A percentile compares a stretch with the other conserved stretches of the same genome.
phyloP scores from a whole-genome alignment of 2,329 filamentous ascomycete species.

The Aschersonia sp. region DNA sequence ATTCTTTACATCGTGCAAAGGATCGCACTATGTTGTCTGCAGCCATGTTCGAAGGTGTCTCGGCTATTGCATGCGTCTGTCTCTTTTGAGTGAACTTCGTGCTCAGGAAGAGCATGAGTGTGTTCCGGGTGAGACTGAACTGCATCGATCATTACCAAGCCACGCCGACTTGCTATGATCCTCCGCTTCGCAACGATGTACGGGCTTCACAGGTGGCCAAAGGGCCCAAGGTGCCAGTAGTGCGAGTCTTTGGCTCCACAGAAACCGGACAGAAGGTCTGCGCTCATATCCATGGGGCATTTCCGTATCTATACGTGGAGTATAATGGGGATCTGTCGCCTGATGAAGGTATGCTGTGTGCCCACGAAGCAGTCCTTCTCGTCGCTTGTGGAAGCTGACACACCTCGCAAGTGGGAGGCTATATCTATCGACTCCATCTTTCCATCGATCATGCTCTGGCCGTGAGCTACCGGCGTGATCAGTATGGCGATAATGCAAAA shows the following conservation, averaged over 20 bases:
- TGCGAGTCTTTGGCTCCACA: constrained; percentile 83
- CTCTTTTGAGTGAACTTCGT: neutral
- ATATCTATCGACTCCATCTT: constrained; percentile 63
- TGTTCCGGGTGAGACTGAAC: constrained; percentile 83
- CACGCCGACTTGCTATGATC: constrained; percentile 65
- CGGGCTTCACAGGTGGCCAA: constrained; percentile 42
- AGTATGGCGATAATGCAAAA: constrained; percentile 46
- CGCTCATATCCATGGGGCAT: constrained; percentile 86
- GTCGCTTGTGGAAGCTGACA: constrained; percentile 4
- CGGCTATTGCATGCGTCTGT: no score
- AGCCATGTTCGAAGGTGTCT: no score
- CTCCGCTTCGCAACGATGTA: constrained; percentile 54
- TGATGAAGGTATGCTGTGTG: constrained; percentile 44
- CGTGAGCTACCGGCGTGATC: constrained; percentile 67
- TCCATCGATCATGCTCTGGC: constrained; percentile 87
- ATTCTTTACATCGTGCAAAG: no score
- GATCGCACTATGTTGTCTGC: no score
- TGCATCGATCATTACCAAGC: constrained; percentile 93
- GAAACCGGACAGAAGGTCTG: constrained; percentile 94
- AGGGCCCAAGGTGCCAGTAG: constrained; percentile 64
- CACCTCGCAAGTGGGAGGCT: constrained; percentile 45
- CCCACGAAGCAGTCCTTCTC: neutral
- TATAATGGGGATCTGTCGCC: constrained; percentile 56
- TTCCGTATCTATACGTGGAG: constrained; percentile 89
- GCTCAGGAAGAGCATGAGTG: constrained; percentile 29